These are phyloP conservation scores for Chlorella sp. DNA, from an alignment of 139 green algal species.

Conservation along the genomic window DNA sequence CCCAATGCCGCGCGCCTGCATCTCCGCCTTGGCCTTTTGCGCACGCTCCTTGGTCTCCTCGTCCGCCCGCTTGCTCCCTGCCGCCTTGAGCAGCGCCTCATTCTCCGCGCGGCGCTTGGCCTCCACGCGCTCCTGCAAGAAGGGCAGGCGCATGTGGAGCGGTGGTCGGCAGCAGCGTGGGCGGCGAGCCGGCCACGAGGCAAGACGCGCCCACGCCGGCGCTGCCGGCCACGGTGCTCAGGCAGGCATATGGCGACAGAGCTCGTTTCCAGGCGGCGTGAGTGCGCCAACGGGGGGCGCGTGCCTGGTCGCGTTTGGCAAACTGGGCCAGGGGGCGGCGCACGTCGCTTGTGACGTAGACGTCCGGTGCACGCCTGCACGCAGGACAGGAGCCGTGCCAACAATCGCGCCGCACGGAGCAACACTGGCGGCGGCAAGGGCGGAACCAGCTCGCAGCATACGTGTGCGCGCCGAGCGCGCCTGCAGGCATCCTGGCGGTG, in stretches of 20 bases:
- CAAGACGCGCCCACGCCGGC: background rate
- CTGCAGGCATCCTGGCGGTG: background rate
- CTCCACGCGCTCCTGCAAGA: background rate
- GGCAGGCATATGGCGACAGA: too few species aligned
- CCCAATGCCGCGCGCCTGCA: too few species aligned
- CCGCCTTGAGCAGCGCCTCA: slow-evolving; percentile 31
- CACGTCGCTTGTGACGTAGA: background rate
- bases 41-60: slow-evolving; percentile 45
- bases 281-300: too few species aligned
- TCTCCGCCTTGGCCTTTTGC: slow-evolving; percentile 40
- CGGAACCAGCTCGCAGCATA: background rate
- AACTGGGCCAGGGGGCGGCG: too few species aligned
- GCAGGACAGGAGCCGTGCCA: background rate
- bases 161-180: background rate
- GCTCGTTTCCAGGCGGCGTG: too few species aligned
- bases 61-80: slow-evolving; percentile 32
- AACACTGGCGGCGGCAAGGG: background rate
- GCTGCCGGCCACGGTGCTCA: background rate
- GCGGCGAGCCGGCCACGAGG: background rate
- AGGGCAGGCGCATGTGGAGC: background rate
- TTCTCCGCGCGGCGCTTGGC: slow-evolving; percentile 23
- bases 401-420: background rate
- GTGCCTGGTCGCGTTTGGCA: too few species aligned
- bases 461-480: background rate
- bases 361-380: background rate